Evolutionary conservation across 257 asterid species (phyloP), one percentile per base, ranked within the genome.

Genomic region (Penstemon newberryi): DNA sequence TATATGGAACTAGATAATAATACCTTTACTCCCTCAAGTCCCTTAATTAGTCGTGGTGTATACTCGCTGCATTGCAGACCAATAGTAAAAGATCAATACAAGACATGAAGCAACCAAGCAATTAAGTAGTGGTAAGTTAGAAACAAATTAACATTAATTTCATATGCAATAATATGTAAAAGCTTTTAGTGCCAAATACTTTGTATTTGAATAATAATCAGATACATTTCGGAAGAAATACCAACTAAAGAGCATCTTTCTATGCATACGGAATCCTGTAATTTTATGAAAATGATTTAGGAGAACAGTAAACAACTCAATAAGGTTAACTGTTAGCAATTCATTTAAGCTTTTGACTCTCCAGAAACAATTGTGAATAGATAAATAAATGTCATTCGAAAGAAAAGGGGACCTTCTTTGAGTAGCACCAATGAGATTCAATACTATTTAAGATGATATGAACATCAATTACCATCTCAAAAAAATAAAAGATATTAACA

Each of bases 11-110:
- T 15, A 66, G 71, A 46, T 36, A 11, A 49, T 8, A 12, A 40
- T 59, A 93, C 99, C 97, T 87, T 83, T 25, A 90, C 78, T 69
- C 96, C 95, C 75, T 90, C 96, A 60, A 93, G 95, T 68, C 76
- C 87, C 79, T 89, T 93, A 50, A 93, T 85, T 71, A 93, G 87
- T 49, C 99, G 83, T 25, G 99, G 99, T 45, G 91, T 85, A 74
- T 78, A 89, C 83, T 93, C 99, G 37, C 99, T 93, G 96, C 82
- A 77, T 37, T 56, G 56, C 55, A 51, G 15, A 57, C 53, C 47
- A 57, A 53, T 51, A 58, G 65, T 57, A 70, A 56, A 78, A 54
- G 42, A 74, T 67, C 47, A 80, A 60, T 15, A 37, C 33, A 56
- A 39, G 51, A 15, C 38, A 18, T 15, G 19, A 47, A 67, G 51